Evolutionary conservation across 139 green algal genomes (phyloP).

Genomic region (Coelastrella sp.): DNA sequence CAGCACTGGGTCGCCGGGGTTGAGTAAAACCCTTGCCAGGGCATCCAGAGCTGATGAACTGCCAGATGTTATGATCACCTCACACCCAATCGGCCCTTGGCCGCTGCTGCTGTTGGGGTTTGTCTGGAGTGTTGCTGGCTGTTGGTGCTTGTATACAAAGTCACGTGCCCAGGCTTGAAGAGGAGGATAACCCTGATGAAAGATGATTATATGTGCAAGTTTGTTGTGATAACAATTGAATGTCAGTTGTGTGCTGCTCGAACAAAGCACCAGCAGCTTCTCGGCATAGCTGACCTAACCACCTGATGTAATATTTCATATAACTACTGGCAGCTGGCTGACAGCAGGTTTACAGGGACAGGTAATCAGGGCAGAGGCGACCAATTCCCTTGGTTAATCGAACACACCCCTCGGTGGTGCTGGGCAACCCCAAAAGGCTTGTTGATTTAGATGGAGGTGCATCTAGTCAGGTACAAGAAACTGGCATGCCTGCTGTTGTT

Average conservation of each 20-base stretch:
- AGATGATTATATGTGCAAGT: not conserved
- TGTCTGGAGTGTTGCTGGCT: conserved; percentile 15
- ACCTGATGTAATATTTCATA: no score
- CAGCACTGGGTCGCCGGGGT: conserved; percentile 60
- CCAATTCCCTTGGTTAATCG: no score
- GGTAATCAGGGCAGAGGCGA: no score
- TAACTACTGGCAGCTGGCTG: no score
- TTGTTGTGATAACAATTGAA: not conserved
- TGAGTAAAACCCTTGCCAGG: conserved; percentile 57
- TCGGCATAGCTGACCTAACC: no score
- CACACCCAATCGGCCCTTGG: not conserved
- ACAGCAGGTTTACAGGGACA: no score
- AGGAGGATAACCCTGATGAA: conserved; percentile 26
- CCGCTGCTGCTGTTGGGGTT: not conserved
- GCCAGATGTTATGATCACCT: conserved; percentile 54
- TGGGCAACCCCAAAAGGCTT: no score
- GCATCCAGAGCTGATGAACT: conserved; percentile 53
- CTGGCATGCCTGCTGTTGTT: not conserved
- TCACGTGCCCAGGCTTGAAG: conserved; percentile 18
- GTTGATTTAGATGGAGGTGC: no score
- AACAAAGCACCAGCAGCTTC: no score
- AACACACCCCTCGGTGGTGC: no score
- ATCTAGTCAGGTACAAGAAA: not conserved
- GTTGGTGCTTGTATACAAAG: not conserved
- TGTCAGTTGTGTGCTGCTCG: no score